Percentiles rank a stretch among this genome's conserved stretches.
Evolutionary conservation across 306 rosid genomes (phyloP).

Genomic region (Ormosia semicastrata): DNA sequence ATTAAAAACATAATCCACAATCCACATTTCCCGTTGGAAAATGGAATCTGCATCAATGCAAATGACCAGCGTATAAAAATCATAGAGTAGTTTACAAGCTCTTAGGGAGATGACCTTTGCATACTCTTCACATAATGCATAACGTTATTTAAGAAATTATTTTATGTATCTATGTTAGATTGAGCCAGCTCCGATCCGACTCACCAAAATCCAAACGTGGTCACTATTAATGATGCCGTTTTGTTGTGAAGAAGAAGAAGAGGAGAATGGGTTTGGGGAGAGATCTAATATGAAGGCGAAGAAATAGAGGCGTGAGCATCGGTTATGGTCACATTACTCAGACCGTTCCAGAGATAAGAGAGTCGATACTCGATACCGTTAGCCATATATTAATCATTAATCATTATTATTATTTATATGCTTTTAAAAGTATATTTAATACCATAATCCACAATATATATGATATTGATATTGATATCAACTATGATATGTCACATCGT

Average conservation of each 20-base stretch:
- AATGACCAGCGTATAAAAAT: no score
- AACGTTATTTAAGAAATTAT: no score
- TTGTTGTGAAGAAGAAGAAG: background rate
- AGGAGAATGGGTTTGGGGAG: background rate
- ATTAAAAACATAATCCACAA: background rate
- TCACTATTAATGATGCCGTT: background rate
- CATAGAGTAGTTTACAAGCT: no score
- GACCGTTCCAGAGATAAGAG: conserved; percentile 14
- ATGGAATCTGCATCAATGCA: background rate
- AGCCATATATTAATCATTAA: background rate
- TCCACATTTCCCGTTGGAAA: conserved; percentile 10
- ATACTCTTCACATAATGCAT: no score
- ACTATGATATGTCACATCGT: no score
- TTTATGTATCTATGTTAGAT: no score
- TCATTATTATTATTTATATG: background rate
- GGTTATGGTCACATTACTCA: background rate
- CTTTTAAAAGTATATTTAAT: background rate
- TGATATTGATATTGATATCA: no score
- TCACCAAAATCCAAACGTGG: no score
- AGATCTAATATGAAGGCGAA: background rate
- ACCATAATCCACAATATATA: background rate
- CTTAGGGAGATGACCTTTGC: no score
- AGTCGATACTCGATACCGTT: background rate
- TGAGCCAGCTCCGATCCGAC: no score
- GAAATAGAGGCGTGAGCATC: conserved; percentile 13